Evolutionary conservation across 192 early-diverging fungal genomes (phyloP).

Genomic region (Geranomyces michiganensis): DNA sequence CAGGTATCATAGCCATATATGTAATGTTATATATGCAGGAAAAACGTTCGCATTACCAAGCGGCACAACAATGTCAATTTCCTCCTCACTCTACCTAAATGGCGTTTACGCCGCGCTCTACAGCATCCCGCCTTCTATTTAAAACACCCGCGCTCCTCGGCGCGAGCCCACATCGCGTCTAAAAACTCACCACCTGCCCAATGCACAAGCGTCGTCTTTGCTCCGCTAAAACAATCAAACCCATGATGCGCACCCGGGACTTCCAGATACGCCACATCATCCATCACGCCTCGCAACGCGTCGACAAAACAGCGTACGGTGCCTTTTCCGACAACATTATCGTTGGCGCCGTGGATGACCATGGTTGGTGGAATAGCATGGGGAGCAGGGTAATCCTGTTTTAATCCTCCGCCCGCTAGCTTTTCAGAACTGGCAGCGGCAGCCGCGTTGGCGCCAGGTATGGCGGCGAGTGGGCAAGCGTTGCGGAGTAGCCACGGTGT

Average conservation of each 20-base stretch:
- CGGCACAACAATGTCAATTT: too few relatives aligned
- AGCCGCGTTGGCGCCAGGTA: background rate
- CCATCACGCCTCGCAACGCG: background rate
- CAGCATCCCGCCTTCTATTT: too few relatives aligned
- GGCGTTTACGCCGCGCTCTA: too few relatives aligned
- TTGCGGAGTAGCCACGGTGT: slow-evolving; percentile 5
- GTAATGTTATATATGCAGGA: too few relatives aligned
- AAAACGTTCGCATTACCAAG: too few relatives aligned
- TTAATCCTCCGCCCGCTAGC: background rate
- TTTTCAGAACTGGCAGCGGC: background rate
- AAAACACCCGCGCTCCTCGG: too few relatives aligned
- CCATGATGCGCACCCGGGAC: slow-evolving; percentile 33
- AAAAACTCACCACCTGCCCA: too few relatives aligned
- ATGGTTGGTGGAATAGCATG: slow-evolving; percentile 33
- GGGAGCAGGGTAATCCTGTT: background rate
- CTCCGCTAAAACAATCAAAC: slow-evolving; percentile 14
- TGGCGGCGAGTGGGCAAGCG: slow-evolving; percentile 17
- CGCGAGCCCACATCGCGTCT: too few relatives aligned
- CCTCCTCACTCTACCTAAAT: too few relatives aligned
- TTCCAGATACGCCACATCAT: slow-evolving; percentile 30
- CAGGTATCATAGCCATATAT: too few relatives aligned
- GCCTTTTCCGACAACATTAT: slow-evolving; percentile 33
- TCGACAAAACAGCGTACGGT: slow-evolving; percentile 36
- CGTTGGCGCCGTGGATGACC: slow-evolving; percentile 41
- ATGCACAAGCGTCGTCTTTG: too few relatives aligned